Evolutionary conservation across 2,329 filamentous ascomycete genomes (phyloP).

Genomic region (Metarhizium sp.): DNA sequence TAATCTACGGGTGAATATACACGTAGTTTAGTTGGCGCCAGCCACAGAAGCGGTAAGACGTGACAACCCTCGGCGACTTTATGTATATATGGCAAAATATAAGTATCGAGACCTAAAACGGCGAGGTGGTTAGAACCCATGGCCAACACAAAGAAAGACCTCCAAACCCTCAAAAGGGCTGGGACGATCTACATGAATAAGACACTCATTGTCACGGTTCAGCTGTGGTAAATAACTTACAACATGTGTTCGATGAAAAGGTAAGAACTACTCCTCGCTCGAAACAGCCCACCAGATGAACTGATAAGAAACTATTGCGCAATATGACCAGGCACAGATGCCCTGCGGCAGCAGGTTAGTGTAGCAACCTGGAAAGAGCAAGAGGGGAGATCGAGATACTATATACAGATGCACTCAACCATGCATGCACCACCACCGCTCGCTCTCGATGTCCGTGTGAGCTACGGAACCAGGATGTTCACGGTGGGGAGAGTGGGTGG

Average conservation of each 20-base stretch:
- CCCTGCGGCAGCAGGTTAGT: constrained; percentile 6
- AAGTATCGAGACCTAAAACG: neutral
- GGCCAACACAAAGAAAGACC: neutral
- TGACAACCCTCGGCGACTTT: too few relatives aligned
- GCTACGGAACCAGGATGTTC: neutral
- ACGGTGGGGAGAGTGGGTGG: neutral
- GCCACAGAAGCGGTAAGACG: too few relatives aligned
- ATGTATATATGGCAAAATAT: too few relatives aligned
- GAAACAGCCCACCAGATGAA: neutral
- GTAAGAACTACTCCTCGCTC: neutral
- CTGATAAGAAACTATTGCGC: neutral
- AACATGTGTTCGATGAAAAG: neutral
- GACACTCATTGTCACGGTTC: neutral
- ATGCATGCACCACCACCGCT: neutral
- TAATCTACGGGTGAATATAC: too few relatives aligned
- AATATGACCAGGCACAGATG: constrained; percentile 3
- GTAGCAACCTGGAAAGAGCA: too few relatives aligned
- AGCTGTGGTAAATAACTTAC: neutral
- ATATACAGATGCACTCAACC: neutral
- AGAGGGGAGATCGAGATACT: constrained; percentile 5
- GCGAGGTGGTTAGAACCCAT: neutral
- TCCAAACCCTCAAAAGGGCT: neutral
- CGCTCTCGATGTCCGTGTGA: neutral
- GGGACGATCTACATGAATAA: neutral
- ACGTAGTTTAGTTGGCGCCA: too few relatives aligned